Conservation (phyloP, 352 stramenopile species). For the Globisporangium emineosum region DNA sequence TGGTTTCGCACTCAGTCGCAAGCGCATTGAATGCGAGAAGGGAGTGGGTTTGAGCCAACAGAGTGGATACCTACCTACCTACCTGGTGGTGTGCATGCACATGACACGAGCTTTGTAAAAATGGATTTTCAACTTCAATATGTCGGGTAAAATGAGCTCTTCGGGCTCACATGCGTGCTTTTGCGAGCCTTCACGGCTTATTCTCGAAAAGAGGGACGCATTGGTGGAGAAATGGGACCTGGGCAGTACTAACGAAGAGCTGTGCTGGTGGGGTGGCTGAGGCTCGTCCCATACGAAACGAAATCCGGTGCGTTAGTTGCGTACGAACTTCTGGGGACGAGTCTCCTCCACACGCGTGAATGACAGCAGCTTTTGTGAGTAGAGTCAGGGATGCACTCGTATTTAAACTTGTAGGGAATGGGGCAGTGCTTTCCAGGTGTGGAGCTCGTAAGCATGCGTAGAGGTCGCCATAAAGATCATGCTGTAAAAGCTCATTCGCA, state of each 20-base stretch:
- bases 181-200: background rate
- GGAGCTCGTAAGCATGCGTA: background rate
- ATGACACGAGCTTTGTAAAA: background rate
- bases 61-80: too few relatives aligned
- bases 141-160: background rate
- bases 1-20: background rate
- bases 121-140: background rate
- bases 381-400: background rate
- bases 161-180: background rate
- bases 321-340: too few relatives aligned
- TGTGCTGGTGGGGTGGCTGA: background rate
- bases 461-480: background rate
- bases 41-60: background rate
- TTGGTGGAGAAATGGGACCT: background rate
- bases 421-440: background rate
- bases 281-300: background rate
- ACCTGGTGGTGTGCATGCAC: too few relatives aligned
- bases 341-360: background rate
- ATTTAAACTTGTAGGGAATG: background rate
- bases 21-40: background rate
- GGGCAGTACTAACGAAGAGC: background rate
- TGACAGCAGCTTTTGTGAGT: background rate
- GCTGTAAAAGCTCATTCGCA: background rate
- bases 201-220: background rate
- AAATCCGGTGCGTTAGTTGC: background rate